These are phyloP conservation scores for Incumbomyces lentus DNA, from an alignment of 2,329 filamentous ascomycete genomes.

Conservation along the genomic window DNA sequence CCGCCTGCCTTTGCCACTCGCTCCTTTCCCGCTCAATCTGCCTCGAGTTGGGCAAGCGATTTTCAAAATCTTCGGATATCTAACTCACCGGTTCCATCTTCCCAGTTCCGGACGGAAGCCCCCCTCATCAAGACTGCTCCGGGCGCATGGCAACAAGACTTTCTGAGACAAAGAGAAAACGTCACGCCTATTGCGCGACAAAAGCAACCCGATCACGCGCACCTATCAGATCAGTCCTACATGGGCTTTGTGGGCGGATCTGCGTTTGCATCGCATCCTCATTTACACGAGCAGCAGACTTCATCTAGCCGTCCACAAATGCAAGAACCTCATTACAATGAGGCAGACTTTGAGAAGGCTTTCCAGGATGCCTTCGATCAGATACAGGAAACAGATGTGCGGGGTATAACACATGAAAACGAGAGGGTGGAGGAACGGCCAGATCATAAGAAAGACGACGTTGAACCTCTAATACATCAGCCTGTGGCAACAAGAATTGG, in stretches of 20 bases:
- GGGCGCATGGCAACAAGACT: slow-evolving; percentile 52
- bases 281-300: slow-evolving; percentile 16
- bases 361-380: slow-evolving; percentile 18
- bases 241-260: background rate
- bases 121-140: slow-evolving; percentile 23
- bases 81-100: slow-evolving; percentile 38
- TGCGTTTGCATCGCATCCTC: slow-evolving; percentile 22
- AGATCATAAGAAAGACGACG: slow-evolving; percentile 19
- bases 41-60: slow-evolving; percentile 33
- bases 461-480: slow-evolving; percentile 3
- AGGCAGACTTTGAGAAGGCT: slow-evolving; percentile 18
- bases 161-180: slow-evolving; percentile 33
- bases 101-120: slow-evolving; percentile 35
- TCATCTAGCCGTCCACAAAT: slow-evolving; percentile 7
- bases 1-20: slow-evolving; percentile 5
- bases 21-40: slow-evolving; percentile 22
- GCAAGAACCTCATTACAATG: slow-evolving; percentile 10
- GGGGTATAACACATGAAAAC: background rate
- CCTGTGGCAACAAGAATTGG: slow-evolving; percentile 30
- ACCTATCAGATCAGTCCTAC: background rate
- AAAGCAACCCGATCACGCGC: slow-evolving; percentile 1
- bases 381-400: slow-evolving; percentile 13
- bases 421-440: slow-evolving; percentile 7
- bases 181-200: slow-evolving; percentile 19
- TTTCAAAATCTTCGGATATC: slow-evolving; percentile 37